A percentile compares a stretch with the other conserved stretches of the same genome.
Evolutionary conservation across 1,284 basidiomycete species (phyloP).

Genomic region (Trichosporon coremiiforme): DNA sequence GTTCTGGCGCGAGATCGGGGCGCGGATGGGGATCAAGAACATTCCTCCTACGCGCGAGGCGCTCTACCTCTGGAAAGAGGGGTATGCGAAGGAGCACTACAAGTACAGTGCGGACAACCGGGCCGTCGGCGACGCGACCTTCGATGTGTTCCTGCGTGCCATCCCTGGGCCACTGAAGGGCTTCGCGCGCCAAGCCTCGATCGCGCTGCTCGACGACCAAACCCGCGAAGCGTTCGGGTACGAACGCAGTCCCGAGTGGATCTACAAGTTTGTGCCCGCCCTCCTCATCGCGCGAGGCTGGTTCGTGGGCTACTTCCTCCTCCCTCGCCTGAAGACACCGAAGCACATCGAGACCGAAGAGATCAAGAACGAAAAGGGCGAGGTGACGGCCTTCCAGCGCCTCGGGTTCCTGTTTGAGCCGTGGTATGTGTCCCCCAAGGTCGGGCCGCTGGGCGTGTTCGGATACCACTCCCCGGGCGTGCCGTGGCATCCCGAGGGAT

Average conservation of each 20-base stretch:
- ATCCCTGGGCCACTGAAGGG: not conserved
- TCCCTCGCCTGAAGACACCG: slow-evolving; percentile 14
- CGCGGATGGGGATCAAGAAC: slow-evolving; percentile 26
- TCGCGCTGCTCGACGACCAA: slow-evolving; percentile 20
- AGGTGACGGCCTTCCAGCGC: not conserved
- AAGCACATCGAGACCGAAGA: not conserved
- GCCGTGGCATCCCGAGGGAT: slow-evolving; percentile 25
- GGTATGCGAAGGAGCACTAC: slow-evolving; percentile 11
- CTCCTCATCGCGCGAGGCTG: slow-evolving; percentile 15
- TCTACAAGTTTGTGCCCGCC: not conserved
- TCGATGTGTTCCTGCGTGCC: slow-evolving; percentile 16
- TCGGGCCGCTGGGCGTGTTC: slow-evolving; percentile 12
- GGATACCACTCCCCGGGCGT: not conserved
- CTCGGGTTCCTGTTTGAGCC: slow-evolving; percentile 26
- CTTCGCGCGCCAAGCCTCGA: not conserved
- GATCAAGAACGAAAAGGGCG: slow-evolving; percentile 18
- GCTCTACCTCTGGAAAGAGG: slow-evolving; percentile 20
- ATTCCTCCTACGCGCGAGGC: slow-evolving; percentile 23
- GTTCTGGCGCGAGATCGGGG: slow-evolving; percentile 28
- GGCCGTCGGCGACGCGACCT: slow-evolving; percentile 21
- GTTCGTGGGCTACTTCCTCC: not conserved
- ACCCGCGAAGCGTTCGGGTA: slow-evolving; percentile 25
- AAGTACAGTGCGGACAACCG: slow-evolving; percentile 20
- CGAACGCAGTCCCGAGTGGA: not conserved
- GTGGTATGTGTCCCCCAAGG: slow-evolving; percentile 16